phyloP scores from a whole-genome alignment of 1,139 yeast genomes.

The Suhomyces bolitotheri region DNA sequence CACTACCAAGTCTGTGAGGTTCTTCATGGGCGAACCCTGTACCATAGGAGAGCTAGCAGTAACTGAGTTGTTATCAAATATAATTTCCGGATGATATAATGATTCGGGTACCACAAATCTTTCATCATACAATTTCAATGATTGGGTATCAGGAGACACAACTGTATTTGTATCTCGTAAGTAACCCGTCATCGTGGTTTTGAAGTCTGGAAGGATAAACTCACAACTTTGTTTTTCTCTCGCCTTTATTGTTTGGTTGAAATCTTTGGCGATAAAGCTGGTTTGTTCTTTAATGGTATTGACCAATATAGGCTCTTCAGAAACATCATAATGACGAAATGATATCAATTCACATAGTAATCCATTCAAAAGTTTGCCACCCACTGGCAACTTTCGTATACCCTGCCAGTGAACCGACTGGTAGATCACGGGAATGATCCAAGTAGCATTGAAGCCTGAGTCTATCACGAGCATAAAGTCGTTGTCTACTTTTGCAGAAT shows the following conservation, averaged over 20 bases:
- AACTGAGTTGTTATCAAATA: constrained; percentile 38
- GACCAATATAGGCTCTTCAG: constrained; percentile 84
- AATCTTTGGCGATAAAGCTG: constrained; percentile 72
- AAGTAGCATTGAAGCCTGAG: constrained; percentile 84
- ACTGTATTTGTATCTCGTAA: constrained; percentile 41
- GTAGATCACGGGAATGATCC: constrained; percentile 80
- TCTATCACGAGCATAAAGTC: constrained; percentile 84
- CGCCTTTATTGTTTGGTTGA: constrained; percentile 53
- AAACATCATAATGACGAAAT: constrained; percentile 88
- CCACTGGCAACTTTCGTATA: constrained; percentile 72
- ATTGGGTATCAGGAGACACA: constrained; percentile 53
- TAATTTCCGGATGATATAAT: constrained; percentile 79
- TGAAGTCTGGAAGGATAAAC: constrained; percentile 85
- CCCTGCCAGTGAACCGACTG: constrained; percentile 82
- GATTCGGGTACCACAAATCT: constrained; percentile 86
- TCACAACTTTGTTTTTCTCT: constrained; percentile 43
- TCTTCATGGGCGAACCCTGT: constrained; percentile 61
- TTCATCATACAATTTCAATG: constrained; percentile 73
- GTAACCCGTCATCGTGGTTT: constrained; percentile 72
- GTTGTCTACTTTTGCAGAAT: constrained; percentile 21
- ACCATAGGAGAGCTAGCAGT: constrained; percentile 32
- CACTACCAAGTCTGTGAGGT: constrained; percentile 72
- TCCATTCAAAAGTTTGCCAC: constrained; percentile 84
- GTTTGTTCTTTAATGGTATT: constrained; percentile 84
- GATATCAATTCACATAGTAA: constrained; percentile 80